Percentiles rank a stretch among this genome's conserved stretches.
Conservation (phyloP, 257 asterid genomes). For the Solanum pinnatisectum region DNA sequence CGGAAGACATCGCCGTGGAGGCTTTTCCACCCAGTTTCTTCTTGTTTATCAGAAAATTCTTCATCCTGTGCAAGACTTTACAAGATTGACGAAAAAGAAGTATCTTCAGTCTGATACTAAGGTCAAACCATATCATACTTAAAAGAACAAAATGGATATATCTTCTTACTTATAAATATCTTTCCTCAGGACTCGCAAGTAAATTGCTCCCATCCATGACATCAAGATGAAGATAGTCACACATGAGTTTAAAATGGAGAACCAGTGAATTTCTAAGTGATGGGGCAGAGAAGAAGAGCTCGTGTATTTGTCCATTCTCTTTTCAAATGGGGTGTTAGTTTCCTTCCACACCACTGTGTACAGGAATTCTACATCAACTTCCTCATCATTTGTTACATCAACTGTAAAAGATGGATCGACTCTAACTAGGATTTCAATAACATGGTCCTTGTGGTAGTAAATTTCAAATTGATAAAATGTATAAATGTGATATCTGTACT, state of each 20-base stretch:
- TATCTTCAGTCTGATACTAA: neutral
- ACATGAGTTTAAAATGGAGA: slow-evolving; percentile 3
- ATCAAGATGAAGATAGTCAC: neutral
- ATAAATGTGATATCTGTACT: neutral
- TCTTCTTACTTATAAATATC: slow-evolving; percentile 12
- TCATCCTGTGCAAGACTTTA: slow-evolving; percentile 16
- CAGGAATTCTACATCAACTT: slow-evolving; percentile 2
- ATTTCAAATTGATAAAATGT: neutral
- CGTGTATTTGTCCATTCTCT: slow-evolving; percentile 8
- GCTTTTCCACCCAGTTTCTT: slow-evolving; percentile 21
- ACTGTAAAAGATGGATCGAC: neutral
- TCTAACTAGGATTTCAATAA: neutral
- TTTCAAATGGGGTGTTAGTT: neutral
- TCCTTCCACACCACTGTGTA: slow-evolving; percentile 6
- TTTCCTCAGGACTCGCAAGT: slow-evolving; percentile 14
- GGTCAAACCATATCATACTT: neutral
- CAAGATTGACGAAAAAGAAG: neutral
- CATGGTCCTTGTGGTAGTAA: neutral
- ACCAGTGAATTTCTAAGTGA: slow-evolving; percentile 1
- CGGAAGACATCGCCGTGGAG: slow-evolving; percentile 24
- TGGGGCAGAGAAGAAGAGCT: neutral
- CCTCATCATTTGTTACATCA: slow-evolving; percentile 9
- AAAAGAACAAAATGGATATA: neutral
- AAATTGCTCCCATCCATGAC: slow-evolving; percentile 7
- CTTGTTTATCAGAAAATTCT: slow-evolving; percentile 11